phyloP scores from a whole-genome alignment of 306 rosid species.

The Sicyos edulis region DNA sequence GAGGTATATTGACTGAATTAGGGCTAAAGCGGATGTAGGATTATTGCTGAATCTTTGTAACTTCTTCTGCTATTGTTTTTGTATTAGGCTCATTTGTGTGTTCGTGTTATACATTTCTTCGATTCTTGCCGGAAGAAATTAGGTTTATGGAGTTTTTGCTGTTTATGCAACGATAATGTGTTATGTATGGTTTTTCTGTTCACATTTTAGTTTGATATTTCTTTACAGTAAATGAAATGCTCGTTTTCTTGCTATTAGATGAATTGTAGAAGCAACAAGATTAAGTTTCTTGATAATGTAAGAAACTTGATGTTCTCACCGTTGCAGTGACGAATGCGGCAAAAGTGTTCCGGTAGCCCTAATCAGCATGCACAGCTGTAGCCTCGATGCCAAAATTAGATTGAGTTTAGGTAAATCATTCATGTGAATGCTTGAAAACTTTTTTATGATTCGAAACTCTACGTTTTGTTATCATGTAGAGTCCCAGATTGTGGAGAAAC shows the following conservation, averaged over 20 bases:
- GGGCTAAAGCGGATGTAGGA: background rate
- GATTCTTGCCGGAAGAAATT: background rate
- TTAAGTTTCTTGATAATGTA: background rate
- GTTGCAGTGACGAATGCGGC: conserved; percentile 62
- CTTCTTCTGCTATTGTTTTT: background rate
- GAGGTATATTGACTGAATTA: background rate
- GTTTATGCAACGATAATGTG: background rate
- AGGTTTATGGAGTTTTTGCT: background rate
- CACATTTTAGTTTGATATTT: background rate
- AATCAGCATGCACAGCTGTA: conserved; percentile 72
- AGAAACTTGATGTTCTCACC: background rate
- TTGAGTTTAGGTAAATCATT: conserved; percentile 46
- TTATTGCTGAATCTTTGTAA: background rate
- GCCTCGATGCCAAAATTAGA: conserved; percentile 78
- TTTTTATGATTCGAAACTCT: background rate
- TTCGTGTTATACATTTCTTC: background rate
- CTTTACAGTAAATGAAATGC: background rate
- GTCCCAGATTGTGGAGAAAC: conserved; percentile 62
- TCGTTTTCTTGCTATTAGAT: background rate
- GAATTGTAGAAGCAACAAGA: background rate
- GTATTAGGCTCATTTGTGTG: background rate
- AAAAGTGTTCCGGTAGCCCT: conserved; percentile 71
- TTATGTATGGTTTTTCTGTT: background rate
- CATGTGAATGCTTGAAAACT: background rate
- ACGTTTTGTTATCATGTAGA: conserved; percentile 29